Evolutionary conservation across 1,139 yeast species (phyloP).

Genomic region (Pichia sp.): DNA sequence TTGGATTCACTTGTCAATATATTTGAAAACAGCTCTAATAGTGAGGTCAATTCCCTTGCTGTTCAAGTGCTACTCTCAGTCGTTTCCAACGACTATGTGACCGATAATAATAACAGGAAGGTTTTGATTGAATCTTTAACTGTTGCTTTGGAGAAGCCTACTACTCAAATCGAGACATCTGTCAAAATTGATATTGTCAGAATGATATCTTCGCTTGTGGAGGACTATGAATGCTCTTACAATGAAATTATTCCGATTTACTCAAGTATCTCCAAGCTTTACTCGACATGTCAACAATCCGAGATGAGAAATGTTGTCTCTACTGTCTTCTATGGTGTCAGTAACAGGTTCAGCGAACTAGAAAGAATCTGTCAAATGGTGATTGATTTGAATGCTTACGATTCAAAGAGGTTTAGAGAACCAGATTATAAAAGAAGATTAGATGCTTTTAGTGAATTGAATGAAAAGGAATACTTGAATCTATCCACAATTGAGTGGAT

Average conservation of each 20-base stretch:
- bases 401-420: conserved; percentile 55
- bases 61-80: conserved; percentile 48
- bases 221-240: conserved; percentile 45
- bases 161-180: conserved; percentile 42
- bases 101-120: conserved; percentile 48
- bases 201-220: conserved; percentile 34
- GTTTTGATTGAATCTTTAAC: conserved; percentile 54
- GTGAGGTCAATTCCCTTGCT: conserved; percentile 47
- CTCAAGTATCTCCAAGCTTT: conserved; percentile 49
- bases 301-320: conserved; percentile 57
- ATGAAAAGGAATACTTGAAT: conserved; percentile 42
- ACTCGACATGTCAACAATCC: conserved; percentile 51
- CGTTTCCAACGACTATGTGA: conserved; percentile 53
- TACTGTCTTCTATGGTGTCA: conserved; percentile 52
- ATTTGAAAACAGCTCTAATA: conserved; percentile 36
- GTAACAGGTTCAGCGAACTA: conserved; percentile 41
- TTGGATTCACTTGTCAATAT: conserved; percentile 45
- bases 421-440: conserved; percentile 76
- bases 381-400: conserved; percentile 62
- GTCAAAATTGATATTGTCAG: conserved; percentile 55
- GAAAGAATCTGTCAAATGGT: conserved; percentile 43
- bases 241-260: conserved; percentile 50
- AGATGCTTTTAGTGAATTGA: conserved; percentile 57
- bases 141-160: conserved; percentile 55
- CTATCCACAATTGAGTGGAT: conserved; percentile 64